phyloP scores from a whole-genome alignment of 176 grass and related monocot genomes.

The Musa troglodytarum region DNA sequence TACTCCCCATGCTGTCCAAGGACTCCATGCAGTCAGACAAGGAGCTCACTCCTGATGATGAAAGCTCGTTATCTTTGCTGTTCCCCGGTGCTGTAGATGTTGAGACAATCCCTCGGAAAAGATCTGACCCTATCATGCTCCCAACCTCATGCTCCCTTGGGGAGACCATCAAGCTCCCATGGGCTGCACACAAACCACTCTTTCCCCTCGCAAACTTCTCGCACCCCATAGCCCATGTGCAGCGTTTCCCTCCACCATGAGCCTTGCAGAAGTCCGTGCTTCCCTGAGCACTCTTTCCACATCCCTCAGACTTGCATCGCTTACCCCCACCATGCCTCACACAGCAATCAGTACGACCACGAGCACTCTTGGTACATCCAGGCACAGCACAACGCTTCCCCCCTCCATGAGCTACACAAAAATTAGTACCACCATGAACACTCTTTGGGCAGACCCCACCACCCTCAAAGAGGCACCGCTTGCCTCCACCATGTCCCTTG shows the following conservation, averaged over 20 bases:
- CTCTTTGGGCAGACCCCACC: constrained; percentile 67
- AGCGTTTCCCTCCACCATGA: constrained; percentile 59
- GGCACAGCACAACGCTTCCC: constrained; percentile 50
- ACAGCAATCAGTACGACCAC: constrained; percentile 63
- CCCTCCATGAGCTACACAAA: constrained; percentile 76
- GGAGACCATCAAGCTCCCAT: constrained; percentile 39
- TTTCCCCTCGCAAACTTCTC: constrained; percentile 80
- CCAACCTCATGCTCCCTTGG: constrained; percentile 22
- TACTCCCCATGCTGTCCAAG: constrained; percentile 25
- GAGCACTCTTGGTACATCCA: constrained; percentile 70
- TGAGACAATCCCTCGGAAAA: constrained; percentile 44
- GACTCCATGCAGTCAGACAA: constrained; percentile 46
- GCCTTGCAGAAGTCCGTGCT: constrained; percentile 89
- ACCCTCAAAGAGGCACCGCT: constrained; percentile 77
- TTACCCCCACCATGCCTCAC: constrained; percentile 82
- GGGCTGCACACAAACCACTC: constrained; percentile 55
- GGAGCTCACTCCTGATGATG: constrained; percentile 37
- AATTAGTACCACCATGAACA: constrained; percentile 72
- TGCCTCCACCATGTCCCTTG: constrained; percentile 74
- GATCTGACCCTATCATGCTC: constrained; percentile 20
- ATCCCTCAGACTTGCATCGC: constrained; percentile 55
- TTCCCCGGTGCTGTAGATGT: constrained; percentile 26
- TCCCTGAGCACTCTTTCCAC: constrained; percentile 75
- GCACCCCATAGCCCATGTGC: constrained; percentile 48
- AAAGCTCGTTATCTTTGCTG: constrained; percentile 45